Percentiles rank a stretch among this genome's conserved stretches.
Evolutionary conservation across 2,329 filamentous ascomycete species (phyloP).

Genomic region (Amesomyces nigricolor): DNA sequence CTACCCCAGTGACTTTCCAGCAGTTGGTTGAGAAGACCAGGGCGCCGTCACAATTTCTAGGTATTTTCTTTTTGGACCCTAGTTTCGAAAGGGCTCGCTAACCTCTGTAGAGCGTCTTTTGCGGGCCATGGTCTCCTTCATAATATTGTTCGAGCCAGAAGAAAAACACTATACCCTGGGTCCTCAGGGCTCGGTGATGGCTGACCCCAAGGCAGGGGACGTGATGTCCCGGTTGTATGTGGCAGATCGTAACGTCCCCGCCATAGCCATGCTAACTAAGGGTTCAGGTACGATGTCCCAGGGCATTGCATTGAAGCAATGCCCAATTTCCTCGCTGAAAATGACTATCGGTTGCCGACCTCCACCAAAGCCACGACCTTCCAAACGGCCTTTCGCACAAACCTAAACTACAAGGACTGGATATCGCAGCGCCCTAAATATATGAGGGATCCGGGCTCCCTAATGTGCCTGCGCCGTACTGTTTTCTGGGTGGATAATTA

Average conservation of each 20-base stretch:
- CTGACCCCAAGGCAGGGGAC: slow-evolving; percentile 4
- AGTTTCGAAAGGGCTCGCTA: too few species aligned
- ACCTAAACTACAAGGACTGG: slow-evolving; percentile 25
- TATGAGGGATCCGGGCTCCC: slow-evolving; percentile 22
- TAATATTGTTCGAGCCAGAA: too few species aligned
- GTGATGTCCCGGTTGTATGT: slow-evolving; percentile 16
- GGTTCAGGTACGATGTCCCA: slow-evolving; percentile 18
- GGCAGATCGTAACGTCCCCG: too few species aligned
- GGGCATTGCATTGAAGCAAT: slow-evolving; percentile 20
- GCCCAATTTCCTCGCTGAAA: slow-evolving; percentile 22
- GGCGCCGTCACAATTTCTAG: background rate
- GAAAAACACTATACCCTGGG: too few species aligned
- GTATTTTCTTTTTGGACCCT: background rate
- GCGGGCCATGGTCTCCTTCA: too few species aligned
- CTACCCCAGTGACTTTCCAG: background rate
- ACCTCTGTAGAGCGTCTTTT: too few species aligned
- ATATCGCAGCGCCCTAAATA: slow-evolving; percentile 23
- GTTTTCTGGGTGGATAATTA: slow-evolving; percentile 25
- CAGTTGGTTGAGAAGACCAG: background rate
- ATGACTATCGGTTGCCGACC: slow-evolving; percentile 20
- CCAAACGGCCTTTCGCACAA: slow-evolving; percentile 27
- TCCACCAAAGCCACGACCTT: slow-evolving; percentile 23
- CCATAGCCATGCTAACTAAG: too few species aligned
- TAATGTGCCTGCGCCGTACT: slow-evolving; percentile 26
- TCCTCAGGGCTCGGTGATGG: too few species aligned